Base-by-base conservation (phyloP, 2,329 filamentous ascomycete species). In the Phialophora verrucosa region DNA sequence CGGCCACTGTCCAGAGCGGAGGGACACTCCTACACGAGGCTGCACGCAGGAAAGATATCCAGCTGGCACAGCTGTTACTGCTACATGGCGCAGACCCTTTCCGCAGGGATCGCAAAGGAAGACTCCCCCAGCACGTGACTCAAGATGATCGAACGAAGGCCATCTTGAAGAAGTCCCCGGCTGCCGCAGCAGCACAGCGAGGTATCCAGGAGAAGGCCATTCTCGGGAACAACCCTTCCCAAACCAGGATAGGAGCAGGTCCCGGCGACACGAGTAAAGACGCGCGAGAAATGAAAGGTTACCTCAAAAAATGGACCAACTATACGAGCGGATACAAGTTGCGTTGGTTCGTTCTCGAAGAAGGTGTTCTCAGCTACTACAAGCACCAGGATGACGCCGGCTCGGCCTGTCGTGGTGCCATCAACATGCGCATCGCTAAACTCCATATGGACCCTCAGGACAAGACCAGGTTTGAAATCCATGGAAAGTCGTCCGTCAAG, bases 221-320 rank as follows among this genome's bases (percentile, higher is more conserved):
- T 3, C 85, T 99, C 17, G 94, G 93, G 1, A 92, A 91, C 66
- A 90, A 76, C 68, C 84, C 83, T 5, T 79, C 82, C 2, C 68
- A 70, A 20, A 32, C 61, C 27, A 62, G 66, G 12, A 80, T 83
- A 8, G 77, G 83, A 14, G 82, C 86, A 29, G 79, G 81, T 1
- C 83, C 88, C 17, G 78, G 78, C 57, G 81, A 83, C 17, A 78
- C 87, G 65, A 91, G 90, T 29, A 93, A 94, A 71, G 95, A 99
- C 75, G 91, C 91, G 20, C 87, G 93, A 56, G 94, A 98, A 79
- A 98, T 99, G 91, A 97, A 96, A 81, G 95, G 95, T 6, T 99
- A 98, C 77, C 83, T 99, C 64, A 98, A 97, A 81, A 99, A 99
- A 78, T 99, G 95, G 95, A 99, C 95, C 56, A 99, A 99, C 77